phyloP scores from a whole-genome alignment of 805 yeast species.

The Sugiyamaella americana region DNA sequence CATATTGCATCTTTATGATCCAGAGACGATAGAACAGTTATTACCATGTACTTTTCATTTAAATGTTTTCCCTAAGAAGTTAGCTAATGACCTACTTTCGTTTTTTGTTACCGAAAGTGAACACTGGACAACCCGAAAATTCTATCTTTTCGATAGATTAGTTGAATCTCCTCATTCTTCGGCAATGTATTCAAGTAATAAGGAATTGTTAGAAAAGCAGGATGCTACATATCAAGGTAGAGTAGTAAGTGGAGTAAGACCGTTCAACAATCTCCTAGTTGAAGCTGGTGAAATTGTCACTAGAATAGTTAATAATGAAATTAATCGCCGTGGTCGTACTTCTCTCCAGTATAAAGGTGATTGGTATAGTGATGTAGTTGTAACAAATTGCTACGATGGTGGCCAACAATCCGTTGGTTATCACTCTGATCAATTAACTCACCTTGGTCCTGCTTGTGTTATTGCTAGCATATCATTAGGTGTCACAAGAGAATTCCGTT shows the following conservation, averaged over 20 bases:
- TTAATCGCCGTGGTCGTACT: slow-evolving; percentile 29
- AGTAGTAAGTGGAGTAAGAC: slow-evolving; percentile 24
- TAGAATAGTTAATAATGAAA: slow-evolving; percentile 36
- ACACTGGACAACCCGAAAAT: slow-evolving; percentile 40
- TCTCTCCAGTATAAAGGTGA: slow-evolving; percentile 36
- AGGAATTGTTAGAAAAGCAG: slow-evolving; percentile 16
- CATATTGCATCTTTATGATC: slow-evolving; percentile 40
- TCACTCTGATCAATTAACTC: slow-evolving; percentile 70
- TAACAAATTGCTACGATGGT: slow-evolving; percentile 50
- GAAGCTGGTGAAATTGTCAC: slow-evolving; percentile 37
- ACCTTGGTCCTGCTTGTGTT: slow-evolving; percentile 64
- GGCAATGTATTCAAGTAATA: slow-evolving; percentile 33
- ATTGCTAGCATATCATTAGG: slow-evolving; percentile 69
- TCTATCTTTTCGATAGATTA: slow-evolving; percentile 56
- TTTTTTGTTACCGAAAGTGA: slow-evolving; percentile 39
- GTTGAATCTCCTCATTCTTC: slow-evolving; percentile 55
- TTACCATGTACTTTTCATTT: slow-evolving; percentile 47
- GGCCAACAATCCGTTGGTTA: slow-evolving; percentile 54
- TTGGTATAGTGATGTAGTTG: slow-evolving; percentile 52
- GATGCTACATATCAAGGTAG: slow-evolving; percentile 37
- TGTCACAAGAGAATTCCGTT: slow-evolving; percentile 58
- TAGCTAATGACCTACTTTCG: slow-evolving; percentile 42
- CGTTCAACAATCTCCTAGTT: slow-evolving; percentile 39
- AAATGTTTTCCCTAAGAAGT: slow-evolving; percentile 45
- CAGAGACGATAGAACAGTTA: slow-evolving; percentile 44